Evolutionary conservation across 2,329 filamentous ascomycete species (phyloP).

Genomic region (Ilyonectria destructans): DNA sequence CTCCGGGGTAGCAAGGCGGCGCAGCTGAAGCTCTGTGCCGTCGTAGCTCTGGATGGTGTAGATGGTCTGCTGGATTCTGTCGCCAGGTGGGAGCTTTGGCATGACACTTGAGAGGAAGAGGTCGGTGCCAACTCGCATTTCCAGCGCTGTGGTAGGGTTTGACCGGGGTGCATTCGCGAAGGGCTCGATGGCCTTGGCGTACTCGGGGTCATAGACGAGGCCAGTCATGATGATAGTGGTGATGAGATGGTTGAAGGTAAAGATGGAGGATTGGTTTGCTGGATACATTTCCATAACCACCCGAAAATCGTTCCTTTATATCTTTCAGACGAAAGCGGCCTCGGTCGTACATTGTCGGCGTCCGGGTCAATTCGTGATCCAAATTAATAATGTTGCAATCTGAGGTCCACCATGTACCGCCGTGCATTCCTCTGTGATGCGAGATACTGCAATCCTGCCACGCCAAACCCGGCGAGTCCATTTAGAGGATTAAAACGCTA

Average conservation of each 20-base stretch:
- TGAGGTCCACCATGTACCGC: not conserved
- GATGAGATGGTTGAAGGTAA: not conserved
- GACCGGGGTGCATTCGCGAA: conserved; percentile 21
- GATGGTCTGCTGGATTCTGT: conserved; percentile 30
- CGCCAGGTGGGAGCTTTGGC: conserved; percentile 14
- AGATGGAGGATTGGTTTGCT: not conserved
- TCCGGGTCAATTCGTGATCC: conserved; percentile 3
- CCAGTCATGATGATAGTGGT: conserved; percentile 24
- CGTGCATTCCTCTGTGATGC: conserved; percentile 1
- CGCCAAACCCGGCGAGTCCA: not conserved
- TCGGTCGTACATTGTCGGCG: not conserved
- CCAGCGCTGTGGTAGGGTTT: conserved; percentile 32
- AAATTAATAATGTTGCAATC: conserved; percentile 4
- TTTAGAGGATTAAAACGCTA: not conserved
- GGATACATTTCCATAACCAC: not conserved
- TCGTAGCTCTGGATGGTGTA: conserved; percentile 38
- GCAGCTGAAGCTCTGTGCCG: conserved; percentile 32
- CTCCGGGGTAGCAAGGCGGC: conserved; percentile 32
- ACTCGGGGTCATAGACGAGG: conserved; percentile 41
- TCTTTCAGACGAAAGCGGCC: not conserved
- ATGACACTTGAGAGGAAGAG: conserved; percentile 25
- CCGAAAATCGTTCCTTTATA: conserved; percentile 14
- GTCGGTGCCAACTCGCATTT: conserved; percentile 30
- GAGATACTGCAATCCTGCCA: not conserved
- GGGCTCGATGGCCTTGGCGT: conserved; percentile 36